These are phyloP conservation scores for Emmonsia crescens DNA, from an alignment of 2,329 filamentous ascomycete genomes.

Conservation along the genomic window DNA sequence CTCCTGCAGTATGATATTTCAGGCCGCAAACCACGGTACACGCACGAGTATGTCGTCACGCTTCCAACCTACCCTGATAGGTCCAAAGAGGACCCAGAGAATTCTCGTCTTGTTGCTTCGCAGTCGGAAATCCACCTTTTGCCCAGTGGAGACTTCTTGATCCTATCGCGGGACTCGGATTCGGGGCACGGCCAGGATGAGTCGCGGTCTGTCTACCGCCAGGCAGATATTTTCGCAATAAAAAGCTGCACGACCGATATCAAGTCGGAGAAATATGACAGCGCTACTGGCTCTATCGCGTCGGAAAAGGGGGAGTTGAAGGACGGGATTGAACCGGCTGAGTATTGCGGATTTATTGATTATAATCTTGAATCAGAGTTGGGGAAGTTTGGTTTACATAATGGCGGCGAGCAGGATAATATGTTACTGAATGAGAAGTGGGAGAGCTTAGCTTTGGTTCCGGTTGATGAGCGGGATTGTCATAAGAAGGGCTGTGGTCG, in stretches of 20 bases:
- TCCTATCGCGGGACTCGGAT: conserved; percentile 53
- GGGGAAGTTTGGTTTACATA: conserved; percentile 55
- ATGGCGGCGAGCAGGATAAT: conserved; percentile 51
- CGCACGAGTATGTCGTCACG: conserved; percentile 54
- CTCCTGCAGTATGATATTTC: conserved; percentile 55
- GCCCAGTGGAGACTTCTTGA: conserved; percentile 52
- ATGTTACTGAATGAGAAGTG: conserved; percentile 64
- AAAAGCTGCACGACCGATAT: conserved; percentile 48
- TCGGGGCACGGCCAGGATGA: conserved; percentile 47
- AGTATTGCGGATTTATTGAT: conserved; percentile 57
- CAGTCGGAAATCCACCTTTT: conserved; percentile 61
- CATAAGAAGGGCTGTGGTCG: conserved; percentile 10
- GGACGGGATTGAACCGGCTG: conserved; percentile 44
- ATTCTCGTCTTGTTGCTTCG: conserved; percentile 46
- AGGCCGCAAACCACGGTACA: conserved; percentile 35
- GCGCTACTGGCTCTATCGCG: conserved; percentile 35
- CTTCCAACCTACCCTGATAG: conserved; percentile 49
- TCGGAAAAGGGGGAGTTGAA: conserved; percentile 44
- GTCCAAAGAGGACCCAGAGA: conserved; percentile 38
- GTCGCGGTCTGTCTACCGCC: conserved; percentile 51
- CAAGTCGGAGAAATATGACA: conserved; percentile 34
- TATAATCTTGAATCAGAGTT: conserved; percentile 57
- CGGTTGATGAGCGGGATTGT: conserved; percentile 39
- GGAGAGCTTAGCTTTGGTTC: conserved; percentile 57
- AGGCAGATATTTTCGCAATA: conserved; percentile 60